Base-by-base conservation (phyloP, 768 basidiomycete species). In the Multifurca ochricompacta region DNA sequence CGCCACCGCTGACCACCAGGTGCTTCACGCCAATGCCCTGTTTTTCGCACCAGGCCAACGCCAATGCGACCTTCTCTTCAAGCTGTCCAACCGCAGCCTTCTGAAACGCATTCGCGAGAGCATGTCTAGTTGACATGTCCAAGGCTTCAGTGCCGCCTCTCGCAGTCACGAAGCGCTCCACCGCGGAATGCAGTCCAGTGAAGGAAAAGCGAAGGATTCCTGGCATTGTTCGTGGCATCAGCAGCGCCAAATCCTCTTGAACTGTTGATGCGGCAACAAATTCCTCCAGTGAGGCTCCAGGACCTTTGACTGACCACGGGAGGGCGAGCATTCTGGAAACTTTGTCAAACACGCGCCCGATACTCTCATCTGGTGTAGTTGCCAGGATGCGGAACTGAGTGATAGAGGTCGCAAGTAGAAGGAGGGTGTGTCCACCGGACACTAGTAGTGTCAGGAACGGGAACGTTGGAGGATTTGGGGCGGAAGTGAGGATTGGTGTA, bases 401-500 rank as follows among this genome's bases (percentile, higher is more conserved):
- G 25, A 68, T 66, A 2, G 83, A 82, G 0, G 66, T 73, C 1
- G 84, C 89, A 10, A 95, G 81, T 1, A 96, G 74, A 34, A 98
- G 76, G 35, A 97, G 74, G 0, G 94, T 93, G 66, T 98, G 95
- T 2, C 94, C 94, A n/a, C 95, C 95, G 0, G 92, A 94, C 44
- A 95, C 75, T 16, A 98, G 77, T 11, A 97, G 74, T 0, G 87
- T 85, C 32, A 98, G 76, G 72, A 94, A 97, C 0, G 95, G 95
- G 66, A 87, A 97, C 21, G 48, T 62, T 49, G 67, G 91, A 69
- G 64, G 73, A 49, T 62, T 54, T 0, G 62, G 39, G 19, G 69
- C 67, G 3, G 68, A 56, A 13, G 54, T 62, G 9, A 54, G 54
- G 18, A 59, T 34, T 6, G 54, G 48, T n/a, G 52, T 51, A 18